Evolutionary conservation across 2,329 filamentous ascomycete genomes (phyloP), one percentile per base, ranked within the genome.

Genomic region (Aphanocladium album): DNA sequence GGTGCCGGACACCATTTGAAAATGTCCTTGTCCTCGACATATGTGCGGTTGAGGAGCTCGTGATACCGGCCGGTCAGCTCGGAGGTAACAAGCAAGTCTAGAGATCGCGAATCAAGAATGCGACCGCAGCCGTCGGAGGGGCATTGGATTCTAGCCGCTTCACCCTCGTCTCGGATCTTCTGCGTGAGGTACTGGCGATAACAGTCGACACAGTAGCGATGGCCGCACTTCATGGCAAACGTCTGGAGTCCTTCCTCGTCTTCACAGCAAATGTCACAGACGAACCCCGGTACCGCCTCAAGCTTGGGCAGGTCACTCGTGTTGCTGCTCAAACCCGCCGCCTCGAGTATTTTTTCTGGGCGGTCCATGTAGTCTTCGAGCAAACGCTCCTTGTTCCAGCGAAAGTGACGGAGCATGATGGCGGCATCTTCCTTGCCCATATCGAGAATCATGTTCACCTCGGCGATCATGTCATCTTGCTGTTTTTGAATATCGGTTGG

Each of bases 1-100:
- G 95, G 95, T 1, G 93, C 93, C 0, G 95, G 95, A 73, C 95
- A 99, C 95, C 95, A 99, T 73, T 96, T 96, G 62, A 98, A 84
- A 60, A 89, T 89, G 61, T 96, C 93, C 75, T 92, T 96, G 74
- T 99, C 93, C 74, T 99, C 95, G 62, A 99, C 95, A 70, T 96
- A 99, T 7, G 93, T 97, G 67, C 95, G 83, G 70, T 90, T 96
- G 37, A 99, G 86, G 17, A 99, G 83, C 67, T 90, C 87, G 65
- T 90, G 86, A 71, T 99, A 99, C 66, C 92, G 79, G 54, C 73
- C 79, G 27, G 75, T 77, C 27, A 88, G 71, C 6, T 86, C 82
- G 1, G 76, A 63, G 0, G 82, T 79, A 23, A 89, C 84, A 5
- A 99, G 82, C 23, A 98, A 77, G 69, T 93, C 87, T 50, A 99